Evolutionary conservation across 352 stramenopile genomes (phyloP).

Genomic region (Phytopythium delawarense): DNA sequence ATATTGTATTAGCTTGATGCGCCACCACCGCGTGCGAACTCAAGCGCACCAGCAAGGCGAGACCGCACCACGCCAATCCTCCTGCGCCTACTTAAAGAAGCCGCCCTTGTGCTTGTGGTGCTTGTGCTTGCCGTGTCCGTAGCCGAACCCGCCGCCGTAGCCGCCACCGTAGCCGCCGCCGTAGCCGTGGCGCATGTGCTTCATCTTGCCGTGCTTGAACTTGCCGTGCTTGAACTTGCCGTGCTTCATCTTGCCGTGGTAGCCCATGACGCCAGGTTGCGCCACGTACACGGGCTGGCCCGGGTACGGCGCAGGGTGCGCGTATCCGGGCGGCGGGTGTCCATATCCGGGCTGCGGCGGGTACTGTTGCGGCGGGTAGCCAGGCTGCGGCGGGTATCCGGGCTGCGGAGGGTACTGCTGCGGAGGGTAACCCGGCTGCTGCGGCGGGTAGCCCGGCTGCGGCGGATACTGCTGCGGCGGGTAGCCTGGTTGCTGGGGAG

Average conservation of each 20-base stretch:
- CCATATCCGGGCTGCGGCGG: slow-evolving; percentile 9
- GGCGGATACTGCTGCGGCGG: slow-evolving; percentile 16
- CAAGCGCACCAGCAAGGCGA: not conserved
- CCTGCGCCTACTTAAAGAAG: slow-evolving; percentile 20
- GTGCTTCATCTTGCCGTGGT: slow-evolving; percentile 30
- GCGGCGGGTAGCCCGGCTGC: slow-evolving; percentile 16
- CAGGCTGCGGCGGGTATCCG: slow-evolving; percentile 10
- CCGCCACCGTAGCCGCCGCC: not conserved
- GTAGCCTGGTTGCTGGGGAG: slow-evolving; percentile 20
- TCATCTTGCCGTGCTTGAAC: slow-evolving; percentile 22
- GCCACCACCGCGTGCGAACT: too few species aligned
- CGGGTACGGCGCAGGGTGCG: not conserved
- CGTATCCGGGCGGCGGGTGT: not conserved
- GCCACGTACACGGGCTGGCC: slow-evolving; percentile 30
- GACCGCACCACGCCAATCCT: not conserved
- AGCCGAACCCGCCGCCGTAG: not conserved
- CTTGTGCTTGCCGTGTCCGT: slow-evolving; percentile 4
- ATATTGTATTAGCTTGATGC: too few species aligned
- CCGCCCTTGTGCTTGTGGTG: slow-evolving; percentile 24
- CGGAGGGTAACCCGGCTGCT: slow-evolving; percentile 16
- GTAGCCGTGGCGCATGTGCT: slow-evolving; percentile 26
- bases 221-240: slow-evolving; percentile 34
- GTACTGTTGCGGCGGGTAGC: slow-evolving; percentile 15
- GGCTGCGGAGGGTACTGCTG: slow-evolving; percentile 16
- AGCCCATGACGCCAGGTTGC: slow-evolving; percentile 26